Conservation (phyloP, 441 rosid genomes). For the Lagerstroemia fauriei region DNA sequence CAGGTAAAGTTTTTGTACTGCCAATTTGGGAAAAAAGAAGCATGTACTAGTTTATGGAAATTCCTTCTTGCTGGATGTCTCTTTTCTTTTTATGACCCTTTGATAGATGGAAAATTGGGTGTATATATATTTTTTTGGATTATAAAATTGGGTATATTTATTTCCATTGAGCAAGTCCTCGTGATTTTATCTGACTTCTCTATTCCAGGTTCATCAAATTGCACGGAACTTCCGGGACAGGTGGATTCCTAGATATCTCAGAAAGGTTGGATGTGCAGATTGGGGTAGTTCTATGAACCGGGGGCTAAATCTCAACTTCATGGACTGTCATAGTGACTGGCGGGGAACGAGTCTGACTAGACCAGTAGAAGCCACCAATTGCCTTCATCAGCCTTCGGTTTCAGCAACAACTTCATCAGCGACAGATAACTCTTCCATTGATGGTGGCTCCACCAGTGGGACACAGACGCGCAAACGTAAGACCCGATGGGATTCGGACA, state of each 20-base stretch:
- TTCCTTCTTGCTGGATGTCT: not conserved
- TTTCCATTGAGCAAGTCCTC: not conserved
- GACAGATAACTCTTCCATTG: slow-evolving; percentile 41
- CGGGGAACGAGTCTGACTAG: slow-evolving; percentile 45
- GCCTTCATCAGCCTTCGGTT: slow-evolving; percentile 38
- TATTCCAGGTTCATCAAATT: slow-evolving; percentile 83
- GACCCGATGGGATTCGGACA: slow-evolving; percentile 88
- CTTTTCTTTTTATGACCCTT: not conserved
- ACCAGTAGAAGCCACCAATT: slow-evolving; percentile 50
- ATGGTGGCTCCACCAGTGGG: slow-evolving; percentile 37
- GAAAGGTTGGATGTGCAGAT: slow-evolving; percentile 56
- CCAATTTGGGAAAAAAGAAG: not conserved
- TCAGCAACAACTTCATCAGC: slow-evolving; percentile 39
- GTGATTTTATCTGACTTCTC: not conserved
- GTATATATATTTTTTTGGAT: no score
- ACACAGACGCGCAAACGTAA: slow-evolving; percentile 72
- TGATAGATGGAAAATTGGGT: not conserved
- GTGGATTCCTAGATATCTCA: slow-evolving; percentile 71
- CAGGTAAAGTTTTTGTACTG: slow-evolving; percentile 48
- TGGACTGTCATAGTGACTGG: slow-evolving; percentile 49
- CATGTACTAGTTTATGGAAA: slow-evolving; percentile 1
- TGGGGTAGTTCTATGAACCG: slow-evolving; percentile 35
- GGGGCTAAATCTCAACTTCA: slow-evolving; percentile 39
- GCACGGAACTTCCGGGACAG: slow-evolving; percentile 83
- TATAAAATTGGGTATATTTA: not conserved